Evolutionary conservation across 2,329 filamentous ascomycete genomes (phyloP).

Genomic region (Zelopaecilomyces penicillatus): DNA sequence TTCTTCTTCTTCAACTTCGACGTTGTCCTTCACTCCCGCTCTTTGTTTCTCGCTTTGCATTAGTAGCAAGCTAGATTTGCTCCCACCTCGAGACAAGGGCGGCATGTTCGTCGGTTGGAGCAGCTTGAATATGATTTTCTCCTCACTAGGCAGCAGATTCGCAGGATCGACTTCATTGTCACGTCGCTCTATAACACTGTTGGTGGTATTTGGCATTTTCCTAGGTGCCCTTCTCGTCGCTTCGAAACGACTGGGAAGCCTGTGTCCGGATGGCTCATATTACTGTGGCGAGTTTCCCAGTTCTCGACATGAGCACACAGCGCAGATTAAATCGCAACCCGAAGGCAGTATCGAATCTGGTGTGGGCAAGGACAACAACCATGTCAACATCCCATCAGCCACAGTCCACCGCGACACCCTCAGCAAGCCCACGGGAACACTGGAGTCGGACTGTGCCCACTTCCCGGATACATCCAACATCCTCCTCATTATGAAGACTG

Average conservation of each 20-base stretch:
- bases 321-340: background rate
- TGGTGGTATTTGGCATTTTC: constrained; percentile 20
- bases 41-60: too few species aligned
- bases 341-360: background rate
- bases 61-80: too few species aligned
- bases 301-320: background rate
- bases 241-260: constrained; percentile 21
- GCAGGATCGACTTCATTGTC: constrained; percentile 18
- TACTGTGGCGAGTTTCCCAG: background rate
- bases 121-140: background rate
- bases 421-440: background rate
- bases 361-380: background rate
- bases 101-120: too few species aligned
- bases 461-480: constrained; percentile 39
- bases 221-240: constrained; percentile 24
- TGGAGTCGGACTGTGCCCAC: constrained; percentile 23
- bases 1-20: too few species aligned
- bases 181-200: constrained; percentile 18
- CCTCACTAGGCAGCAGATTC: constrained; percentile 7
- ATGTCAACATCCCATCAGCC: background rate
- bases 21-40: too few species aligned
- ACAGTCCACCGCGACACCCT: background rate
- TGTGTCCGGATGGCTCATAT: constrained; percentile 11
- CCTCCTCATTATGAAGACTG: constrained; percentile 48
- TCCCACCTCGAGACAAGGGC: too few species aligned